Evolutionary conservation across 495 filamentous ascomycete species (phyloP), one percentile per base, ranked within the genome.

Genomic region (Aspergillus coremiiformis): DNA sequence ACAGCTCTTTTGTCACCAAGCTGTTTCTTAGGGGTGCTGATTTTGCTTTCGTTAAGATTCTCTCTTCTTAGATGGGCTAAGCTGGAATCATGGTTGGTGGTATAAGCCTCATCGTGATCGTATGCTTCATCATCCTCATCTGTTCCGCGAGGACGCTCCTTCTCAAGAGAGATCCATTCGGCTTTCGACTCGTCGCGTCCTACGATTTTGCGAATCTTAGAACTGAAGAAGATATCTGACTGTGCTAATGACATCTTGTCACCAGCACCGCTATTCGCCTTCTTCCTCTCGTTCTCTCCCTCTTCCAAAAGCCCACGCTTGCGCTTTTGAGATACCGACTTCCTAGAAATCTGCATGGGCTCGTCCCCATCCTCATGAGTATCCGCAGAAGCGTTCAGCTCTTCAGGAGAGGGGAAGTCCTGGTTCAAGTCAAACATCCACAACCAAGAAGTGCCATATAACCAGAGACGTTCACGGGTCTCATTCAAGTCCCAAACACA

Each of bases 391-490:
- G 59, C 59, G 39, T 37, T 53, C 3, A 63, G 52, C 32, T 70
- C 64, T 6, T 67, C 66, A 5, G 61, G 53, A 2, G 70, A 60
- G 0, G 76, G 78, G 45, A 95, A 74, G 61, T 97, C 85, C 48
- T 79, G 78, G 5, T 78, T 78, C 5, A 95, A 62, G 65, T 97
- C 89, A 53, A 97, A 80, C 91, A 97, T 97, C 78, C 86, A 95
- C 47, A 99, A 63, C 80, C 90, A 96, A 0, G 79, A 81, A 7
- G 76, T 75, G 10, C 90, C 91, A 64, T 92, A 96, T 7, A 96
- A 65, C 90, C 93, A 97, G 2, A 92, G 67, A 5, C 90, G 77
- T 47, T 85, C 74, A 12, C 72, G 73, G 14, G 59, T 57, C 1
- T 66, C 60, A 21, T 68, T 71, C 2, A 85, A 68, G 62, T 96